A percentile compares a stretch with the other conserved stretches of the same genome.
Conservation (phyloP, 768 basidiomycete genomes). For the Trametes coccinea region DNA sequence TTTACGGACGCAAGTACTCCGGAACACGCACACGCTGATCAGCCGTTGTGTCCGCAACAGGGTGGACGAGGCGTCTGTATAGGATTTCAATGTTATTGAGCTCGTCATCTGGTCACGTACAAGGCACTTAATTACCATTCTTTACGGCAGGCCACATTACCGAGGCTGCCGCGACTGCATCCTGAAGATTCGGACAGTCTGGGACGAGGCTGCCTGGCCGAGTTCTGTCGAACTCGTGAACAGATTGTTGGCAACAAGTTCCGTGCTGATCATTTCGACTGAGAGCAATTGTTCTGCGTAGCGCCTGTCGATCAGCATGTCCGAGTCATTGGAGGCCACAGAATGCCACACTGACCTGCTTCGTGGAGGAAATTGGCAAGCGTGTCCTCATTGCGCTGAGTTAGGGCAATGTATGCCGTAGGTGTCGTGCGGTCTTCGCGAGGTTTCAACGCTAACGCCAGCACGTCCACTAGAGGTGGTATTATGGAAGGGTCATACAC, state of each 20-base stretch:
- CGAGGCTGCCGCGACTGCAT: not conserved
- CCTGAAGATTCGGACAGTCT: slow-evolving; percentile 9
- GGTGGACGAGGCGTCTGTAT: too few species aligned
- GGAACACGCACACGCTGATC: too few species aligned
- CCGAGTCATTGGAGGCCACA: not conserved
- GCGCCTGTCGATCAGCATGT: not conserved
- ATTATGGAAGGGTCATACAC: slow-evolving; percentile 69
- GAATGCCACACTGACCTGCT: slow-evolving; percentile 20
- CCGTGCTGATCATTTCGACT: not conserved
- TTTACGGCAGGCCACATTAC: too few species aligned
- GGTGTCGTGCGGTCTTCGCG: not conserved
- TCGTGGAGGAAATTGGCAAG: slow-evolving; percentile 41
- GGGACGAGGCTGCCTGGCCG: slow-evolving; percentile 1
- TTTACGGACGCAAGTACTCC: too few species aligned
- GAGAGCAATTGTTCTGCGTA: not conserved
- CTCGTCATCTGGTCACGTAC: too few species aligned
- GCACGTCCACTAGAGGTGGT: slow-evolving; percentile 52
- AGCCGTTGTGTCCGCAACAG: too few species aligned
- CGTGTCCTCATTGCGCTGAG: slow-evolving; percentile 59
- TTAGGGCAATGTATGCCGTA: slow-evolving; percentile 48
- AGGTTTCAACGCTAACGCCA: slow-evolving; percentile 37
- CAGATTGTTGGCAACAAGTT: slow-evolving; percentile 3
- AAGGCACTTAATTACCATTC: too few species aligned
- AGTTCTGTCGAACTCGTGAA: slow-evolving; percentile 13
- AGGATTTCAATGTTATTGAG: too few species aligned